phyloP scores from a whole-genome alignment of 2,329 filamentous ascomycete species.

The Pestalotiopsis sp. region DNA sequence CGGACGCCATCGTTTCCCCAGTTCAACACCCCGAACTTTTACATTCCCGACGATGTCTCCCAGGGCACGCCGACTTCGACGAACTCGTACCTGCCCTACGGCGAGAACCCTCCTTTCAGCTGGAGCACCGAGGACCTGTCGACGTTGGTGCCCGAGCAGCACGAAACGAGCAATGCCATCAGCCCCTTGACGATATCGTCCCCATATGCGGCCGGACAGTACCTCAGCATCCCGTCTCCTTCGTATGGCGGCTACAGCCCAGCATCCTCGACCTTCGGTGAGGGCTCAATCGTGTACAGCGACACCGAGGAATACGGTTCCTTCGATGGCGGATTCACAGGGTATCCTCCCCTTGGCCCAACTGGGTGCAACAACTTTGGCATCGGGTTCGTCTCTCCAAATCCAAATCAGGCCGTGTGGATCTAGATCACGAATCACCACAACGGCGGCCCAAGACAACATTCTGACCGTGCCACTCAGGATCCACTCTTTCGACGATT shows the following conservation, averaged over 20 bases:
- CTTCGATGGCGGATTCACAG: constrained; percentile 49
- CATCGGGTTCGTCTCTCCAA: constrained; percentile 66
- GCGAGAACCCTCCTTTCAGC: constrained; percentile 59
- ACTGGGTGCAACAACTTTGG: constrained; percentile 46
- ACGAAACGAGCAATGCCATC: constrained; percentile 48
- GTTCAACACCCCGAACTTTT: constrained; percentile 60
- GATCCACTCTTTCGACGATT: constrained; percentile 48
- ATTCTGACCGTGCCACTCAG: constrained; percentile 59
- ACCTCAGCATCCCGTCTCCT: constrained; percentile 66
- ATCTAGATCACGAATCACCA: constrained; percentile 49
- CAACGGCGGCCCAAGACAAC: constrained; percentile 44
- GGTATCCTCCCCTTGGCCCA: constrained; percentile 49
- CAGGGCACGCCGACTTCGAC: constrained; percentile 44
- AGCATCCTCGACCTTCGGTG: constrained; percentile 62
- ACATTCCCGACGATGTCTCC: constrained; percentile 41
- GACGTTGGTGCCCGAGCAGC: constrained; percentile 49
- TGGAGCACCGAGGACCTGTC: constrained; percentile 67
- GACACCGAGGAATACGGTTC: constrained; percentile 60
- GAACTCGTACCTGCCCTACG: constrained; percentile 54
- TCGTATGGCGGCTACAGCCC: constrained; percentile 64
- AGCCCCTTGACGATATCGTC: constrained; percentile 61
- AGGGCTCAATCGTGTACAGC: constrained; percentile 65
- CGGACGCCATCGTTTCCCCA: constrained; percentile 64
- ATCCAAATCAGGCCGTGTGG: constrained; percentile 57
- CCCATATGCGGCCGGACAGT: constrained; percentile 57